Evolutionary conservation across 2,329 filamentous ascomycete genomes (phyloP).

Genomic region (Stachybotrys elegans): DNA sequence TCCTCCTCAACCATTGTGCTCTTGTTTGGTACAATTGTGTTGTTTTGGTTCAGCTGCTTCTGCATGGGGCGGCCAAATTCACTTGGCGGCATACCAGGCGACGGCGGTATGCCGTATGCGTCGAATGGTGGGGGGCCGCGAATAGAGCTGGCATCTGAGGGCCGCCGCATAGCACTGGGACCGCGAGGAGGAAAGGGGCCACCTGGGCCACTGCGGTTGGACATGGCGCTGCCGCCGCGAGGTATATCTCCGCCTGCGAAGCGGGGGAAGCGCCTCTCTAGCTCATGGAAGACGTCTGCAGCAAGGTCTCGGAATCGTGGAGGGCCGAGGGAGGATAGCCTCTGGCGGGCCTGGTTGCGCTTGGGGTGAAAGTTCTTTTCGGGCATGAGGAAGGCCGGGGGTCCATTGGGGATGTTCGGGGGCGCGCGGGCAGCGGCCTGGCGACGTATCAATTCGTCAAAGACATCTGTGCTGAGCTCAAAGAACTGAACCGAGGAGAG

Average conservation of each 20-base stretch:
- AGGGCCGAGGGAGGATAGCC: constrained; percentile 82
- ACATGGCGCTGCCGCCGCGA: constrained; percentile 64
- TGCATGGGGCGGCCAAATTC: constrained; percentile 73
- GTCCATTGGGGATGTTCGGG: constrained; percentile 45
- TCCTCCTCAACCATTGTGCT: constrained; percentile 97
- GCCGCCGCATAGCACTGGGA: constrained; percentile 49
- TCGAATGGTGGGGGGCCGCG: constrained; percentile 37
- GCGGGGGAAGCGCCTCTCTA: constrained; percentile 83
- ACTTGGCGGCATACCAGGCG: constrained; percentile 53
- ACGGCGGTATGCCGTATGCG: constrained; percentile 52
- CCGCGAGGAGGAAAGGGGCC: constrained; percentile 47
- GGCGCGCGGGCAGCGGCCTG: constrained; percentile 61
- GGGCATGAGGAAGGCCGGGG: constrained; percentile 75
- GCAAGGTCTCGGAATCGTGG: constrained; percentile 87
- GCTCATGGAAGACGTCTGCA: constrained; percentile 92
- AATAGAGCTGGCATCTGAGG: constrained; percentile 60
- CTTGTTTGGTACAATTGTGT: constrained; percentile 96
- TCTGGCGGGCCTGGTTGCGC: constrained; percentile 94
- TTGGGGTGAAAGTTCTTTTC: constrained; percentile 91
- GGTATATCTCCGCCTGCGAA: constrained; percentile 68
- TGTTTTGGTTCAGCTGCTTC: constrained; percentile 82
- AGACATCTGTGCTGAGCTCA: constrained; percentile 96
- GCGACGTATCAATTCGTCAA: constrained; percentile 85
- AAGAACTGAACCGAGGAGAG: constrained; percentile 92
- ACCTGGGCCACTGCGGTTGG: constrained; percentile 50